A percentile compares a stretch with the other conserved stretches of the same genome.
Conservation (phyloP, 352 stramenopile species). For the Pythium rishiriense region DNA sequence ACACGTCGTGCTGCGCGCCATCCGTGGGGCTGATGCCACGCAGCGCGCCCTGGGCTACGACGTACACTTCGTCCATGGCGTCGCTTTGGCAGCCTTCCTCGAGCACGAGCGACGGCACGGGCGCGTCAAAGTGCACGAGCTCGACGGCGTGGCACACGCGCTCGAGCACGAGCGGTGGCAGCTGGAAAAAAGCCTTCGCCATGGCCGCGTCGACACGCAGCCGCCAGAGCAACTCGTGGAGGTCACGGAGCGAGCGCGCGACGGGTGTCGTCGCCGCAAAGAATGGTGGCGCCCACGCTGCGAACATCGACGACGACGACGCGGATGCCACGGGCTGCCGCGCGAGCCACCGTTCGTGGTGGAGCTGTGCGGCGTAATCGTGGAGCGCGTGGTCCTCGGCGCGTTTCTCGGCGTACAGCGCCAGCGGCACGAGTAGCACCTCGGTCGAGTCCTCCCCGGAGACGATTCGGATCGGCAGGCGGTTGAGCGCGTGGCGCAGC, state of each 20-base stretch:
- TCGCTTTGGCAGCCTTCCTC: conserved; percentile 16
- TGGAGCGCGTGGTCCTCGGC: conserved; percentile 44
- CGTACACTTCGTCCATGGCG: conserved; percentile 19
- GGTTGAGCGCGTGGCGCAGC: not conserved
- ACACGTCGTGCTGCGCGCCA: not conserved
- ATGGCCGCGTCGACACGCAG: conserved; percentile 36
- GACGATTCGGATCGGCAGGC: conserved; percentile 34
- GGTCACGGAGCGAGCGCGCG: conserved; percentile 22
- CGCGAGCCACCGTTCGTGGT: not conserved
- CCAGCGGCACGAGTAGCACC: conserved; percentile 40
- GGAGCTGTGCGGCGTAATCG: conserved; percentile 28
- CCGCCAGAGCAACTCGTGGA: conserved; percentile 31
- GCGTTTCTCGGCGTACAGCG: conserved; percentile 38
- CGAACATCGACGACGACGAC: not conserved
- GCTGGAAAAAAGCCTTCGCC: conserved; percentile 52
- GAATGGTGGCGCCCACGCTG: conserved; percentile 17
- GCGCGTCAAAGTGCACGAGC: conserved; percentile 24
- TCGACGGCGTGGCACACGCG: conserved; percentile 50
- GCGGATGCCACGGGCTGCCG: not conserved
- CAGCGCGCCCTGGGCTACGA: conserved; percentile 42
- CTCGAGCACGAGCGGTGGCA: conserved; percentile 56
- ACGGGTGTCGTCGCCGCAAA: conserved; percentile 14
- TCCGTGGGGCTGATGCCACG: not conserved
- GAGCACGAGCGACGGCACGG: conserved; percentile 14
- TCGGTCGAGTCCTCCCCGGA: conserved; percentile 47